phyloP scores from a whole-genome alignment of 2,329 filamentous ascomycete species.

The Colletotrichum scovillei region DNA sequence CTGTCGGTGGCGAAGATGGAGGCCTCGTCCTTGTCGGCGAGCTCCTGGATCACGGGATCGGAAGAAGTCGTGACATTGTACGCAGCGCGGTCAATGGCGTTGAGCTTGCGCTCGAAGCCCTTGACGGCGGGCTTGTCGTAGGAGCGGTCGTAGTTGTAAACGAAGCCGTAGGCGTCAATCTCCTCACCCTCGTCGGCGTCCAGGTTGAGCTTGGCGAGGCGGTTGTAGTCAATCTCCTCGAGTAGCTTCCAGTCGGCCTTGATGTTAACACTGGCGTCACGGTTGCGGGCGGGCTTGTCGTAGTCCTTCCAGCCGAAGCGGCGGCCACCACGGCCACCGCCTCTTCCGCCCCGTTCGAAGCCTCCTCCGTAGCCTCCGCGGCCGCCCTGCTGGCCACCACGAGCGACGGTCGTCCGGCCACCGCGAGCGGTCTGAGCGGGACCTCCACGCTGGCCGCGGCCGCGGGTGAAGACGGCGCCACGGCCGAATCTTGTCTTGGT shows the following conservation, averaged over 20 bases:
- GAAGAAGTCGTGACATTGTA: conserved; percentile 98
- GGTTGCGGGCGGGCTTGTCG: conserved; percentile 96
- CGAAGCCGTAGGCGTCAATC: conserved; percentile 93
- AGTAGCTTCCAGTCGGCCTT: conserved; percentile 95
- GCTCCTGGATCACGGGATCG: conserved; percentile 96
- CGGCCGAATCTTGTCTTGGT: conserved; percentile 89
- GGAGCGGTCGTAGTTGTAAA: conserved; percentile 97
- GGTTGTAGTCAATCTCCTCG: conserved; percentile 98
- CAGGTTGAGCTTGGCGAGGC: conserved; percentile 93
- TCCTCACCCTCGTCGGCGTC: conserved; percentile 96
- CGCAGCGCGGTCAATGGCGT: conserved; percentile 89
- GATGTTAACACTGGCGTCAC: conserved; percentile 95
- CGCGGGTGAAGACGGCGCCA: conserved; percentile 89
- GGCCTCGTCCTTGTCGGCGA: conserved; percentile 94
- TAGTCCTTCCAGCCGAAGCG: conserved; percentile 99
- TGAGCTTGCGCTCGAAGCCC: conserved; percentile 87
- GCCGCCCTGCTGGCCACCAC: conserved; percentile 70
- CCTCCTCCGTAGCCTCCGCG: conserved; percentile 70
- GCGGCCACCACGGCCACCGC: conserved; percentile 79
- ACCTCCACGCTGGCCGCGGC: conserved; percentile 82
- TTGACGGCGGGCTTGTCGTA: conserved; percentile 96
- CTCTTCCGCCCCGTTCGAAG: conserved; percentile 81
- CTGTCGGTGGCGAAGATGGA: conserved; percentile 97
- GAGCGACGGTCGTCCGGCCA: conserved; percentile 74
- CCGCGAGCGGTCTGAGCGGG: conserved; percentile 58